Conservation (phyloP, 352 stramenopile species). For the Globisporangium viniferum region DNA sequence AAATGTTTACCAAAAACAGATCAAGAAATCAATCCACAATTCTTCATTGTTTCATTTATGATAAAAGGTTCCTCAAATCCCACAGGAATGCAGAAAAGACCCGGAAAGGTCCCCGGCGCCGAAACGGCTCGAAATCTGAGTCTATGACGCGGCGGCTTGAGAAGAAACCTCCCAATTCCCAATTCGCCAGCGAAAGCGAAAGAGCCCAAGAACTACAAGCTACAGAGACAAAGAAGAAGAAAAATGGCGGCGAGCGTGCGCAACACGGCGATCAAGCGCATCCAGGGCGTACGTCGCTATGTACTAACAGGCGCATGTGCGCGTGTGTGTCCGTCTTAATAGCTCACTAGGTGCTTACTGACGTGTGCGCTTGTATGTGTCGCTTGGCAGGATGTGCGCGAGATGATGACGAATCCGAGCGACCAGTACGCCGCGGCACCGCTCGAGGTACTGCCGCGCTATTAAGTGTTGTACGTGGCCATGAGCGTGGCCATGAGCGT, state of each 20-base stretch:
- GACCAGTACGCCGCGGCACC: conserved; percentile 76
- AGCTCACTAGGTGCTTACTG: neutral
- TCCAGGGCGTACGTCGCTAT: neutral
- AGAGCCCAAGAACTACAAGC: neutral
- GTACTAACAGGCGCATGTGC: neutral
- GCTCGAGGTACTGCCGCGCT: conserved; percentile 46
- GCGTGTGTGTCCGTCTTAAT: neutral
- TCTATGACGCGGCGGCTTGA: neutral
- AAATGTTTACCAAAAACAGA: no score
- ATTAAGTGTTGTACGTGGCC: neutral
- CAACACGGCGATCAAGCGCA: conserved; percentile 4
- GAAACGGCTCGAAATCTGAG: neutral
- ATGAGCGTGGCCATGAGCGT: neutral
- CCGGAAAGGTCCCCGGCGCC: neutral
- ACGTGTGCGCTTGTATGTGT: neutral
- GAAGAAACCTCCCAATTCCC: neutral
- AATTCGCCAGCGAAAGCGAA: neutral
- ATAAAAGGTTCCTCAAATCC: no score
- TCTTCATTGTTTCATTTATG: no score
- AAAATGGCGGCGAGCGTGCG: neutral
- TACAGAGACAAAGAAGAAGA: neutral
- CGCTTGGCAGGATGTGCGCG: conserved; percentile 66
- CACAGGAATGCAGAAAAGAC: neutral
- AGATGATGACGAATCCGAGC: conserved; percentile 87
- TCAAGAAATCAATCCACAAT: no score